These are phyloP conservation scores for Leavenworthia alabamica DNA, from an alignment of 345 rosid genomes.

Conservation along the genomic window DNA sequence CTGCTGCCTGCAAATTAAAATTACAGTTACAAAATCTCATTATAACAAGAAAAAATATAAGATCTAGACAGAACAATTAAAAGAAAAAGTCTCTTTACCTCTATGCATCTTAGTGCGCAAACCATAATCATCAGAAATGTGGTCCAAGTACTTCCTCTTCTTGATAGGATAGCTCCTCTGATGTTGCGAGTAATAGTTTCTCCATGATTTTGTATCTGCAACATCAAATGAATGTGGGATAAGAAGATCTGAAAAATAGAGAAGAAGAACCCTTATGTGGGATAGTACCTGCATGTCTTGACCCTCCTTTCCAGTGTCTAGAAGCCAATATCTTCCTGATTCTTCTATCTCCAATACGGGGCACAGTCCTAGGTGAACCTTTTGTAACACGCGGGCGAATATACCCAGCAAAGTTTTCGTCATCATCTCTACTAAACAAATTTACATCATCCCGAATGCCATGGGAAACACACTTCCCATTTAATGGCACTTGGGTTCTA, in stretches of 20 bases:
- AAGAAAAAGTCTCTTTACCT: constrained; percentile 33
- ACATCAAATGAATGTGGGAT: constrained; percentile 16
- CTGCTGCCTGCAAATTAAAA: constrained; percentile 41
- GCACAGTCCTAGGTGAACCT: constrained; percentile 48
- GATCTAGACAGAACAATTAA: not conserved
- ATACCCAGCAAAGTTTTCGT: constrained; percentile 86
- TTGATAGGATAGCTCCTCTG: constrained; percentile 77
- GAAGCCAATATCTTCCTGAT: constrained; percentile 95
- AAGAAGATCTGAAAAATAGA: not conserved
- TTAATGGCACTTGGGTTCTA: constrained; percentile 35
- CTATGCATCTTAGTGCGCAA: constrained; percentile 35
- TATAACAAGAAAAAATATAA: constrained; percentile 7
- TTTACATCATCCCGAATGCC: constrained; percentile 55
- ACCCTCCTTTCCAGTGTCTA: constrained; percentile 63
- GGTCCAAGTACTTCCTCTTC: constrained; percentile 56
- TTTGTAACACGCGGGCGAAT: constrained; percentile 50
- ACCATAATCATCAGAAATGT: constrained; percentile 45
- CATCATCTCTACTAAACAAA: constrained; percentile 93
- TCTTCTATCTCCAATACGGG: constrained; percentile 83
- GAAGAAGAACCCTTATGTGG: not conserved
- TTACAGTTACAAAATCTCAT: not conserved
- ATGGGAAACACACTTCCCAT: constrained; percentile 33
- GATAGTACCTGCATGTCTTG: constrained; percentile 50
- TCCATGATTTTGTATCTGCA: constrained; percentile 50
- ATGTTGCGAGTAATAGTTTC: constrained; percentile 48